Base-by-base conservation (phyloP, 768 basidiomycete species). In the Auriscalpium microsporum region DNA sequence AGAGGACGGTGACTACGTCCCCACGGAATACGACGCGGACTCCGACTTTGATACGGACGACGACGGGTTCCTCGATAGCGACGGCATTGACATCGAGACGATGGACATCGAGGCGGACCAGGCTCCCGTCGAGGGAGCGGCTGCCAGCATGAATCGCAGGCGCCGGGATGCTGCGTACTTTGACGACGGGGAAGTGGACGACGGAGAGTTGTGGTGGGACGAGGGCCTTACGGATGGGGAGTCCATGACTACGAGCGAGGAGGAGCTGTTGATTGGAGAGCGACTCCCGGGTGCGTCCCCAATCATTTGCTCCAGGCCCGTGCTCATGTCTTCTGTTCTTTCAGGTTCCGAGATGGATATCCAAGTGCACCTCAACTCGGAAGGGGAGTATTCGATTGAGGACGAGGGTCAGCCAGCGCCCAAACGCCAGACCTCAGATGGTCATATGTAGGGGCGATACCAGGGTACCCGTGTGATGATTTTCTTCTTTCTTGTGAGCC, bases 1-100 rank as follows among this genome's bases (percentile, higher is more conserved):
- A 4, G 82, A 79, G 13, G 84, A 86, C 64, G 84, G 78, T 16
- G 84, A 86, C 67, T 86, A 85, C 60, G 65, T 84, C 19, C 84
- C 83, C 6, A 73, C 74, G 4, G 74, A 76, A 5, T 72, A 75
- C 40, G 81, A 83, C 56, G 79, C 62, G n/a, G 69, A 69, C 16
- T 58, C 63, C 45, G 65, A 65, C 53, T 36, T 64, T 8, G 65
- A 66, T 44, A 63, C 58, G 35, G 62, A 63, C 66, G n/a, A 64
- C 64, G 63, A 58, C 33, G 61, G 50, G 19, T 56, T 59, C 28
- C 58, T 65, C 42, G 62, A 58, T 38, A 63, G 63, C 45, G 60
- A 58, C 21, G 62, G 60, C 7, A 45, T 55, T 36, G 66, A 63
- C 38, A 8, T 60, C n/a, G 64, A 65, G 13, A 45, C 54, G 8